A percentile compares a stretch with the other conserved stretches of the same genome.
These are phyloP conservation scores for Penicillium sp. DNA, from an alignment of 2,329 filamentous ascomycete genomes.

Conservation along the genomic window DNA sequence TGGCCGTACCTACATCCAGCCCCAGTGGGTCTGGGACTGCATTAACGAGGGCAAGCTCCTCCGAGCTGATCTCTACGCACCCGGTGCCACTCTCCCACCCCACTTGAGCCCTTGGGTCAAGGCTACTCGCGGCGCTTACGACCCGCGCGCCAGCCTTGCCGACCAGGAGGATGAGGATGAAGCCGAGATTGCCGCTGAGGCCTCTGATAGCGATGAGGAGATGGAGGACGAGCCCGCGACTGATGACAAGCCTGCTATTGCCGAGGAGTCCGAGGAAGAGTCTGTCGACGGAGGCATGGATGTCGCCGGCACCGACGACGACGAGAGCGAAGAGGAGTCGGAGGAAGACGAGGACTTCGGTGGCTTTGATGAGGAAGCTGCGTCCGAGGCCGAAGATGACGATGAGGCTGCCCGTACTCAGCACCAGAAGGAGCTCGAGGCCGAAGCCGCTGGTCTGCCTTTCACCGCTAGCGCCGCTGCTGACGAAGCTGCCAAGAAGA, in stretches of 20 bases:
- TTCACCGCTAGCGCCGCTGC: conserved; percentile 47
- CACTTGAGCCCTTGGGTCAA: conserved; percentile 97
- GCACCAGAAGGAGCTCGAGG: conserved; percentile 87
- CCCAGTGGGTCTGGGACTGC: conserved; percentile 98
- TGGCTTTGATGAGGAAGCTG: conserved; percentile 52
- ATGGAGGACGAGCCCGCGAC: conserved; percentile 33
- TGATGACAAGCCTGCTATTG: conserved; percentile 16
- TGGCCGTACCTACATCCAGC: conserved; percentile 90
- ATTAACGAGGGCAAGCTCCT: conserved; percentile 89
- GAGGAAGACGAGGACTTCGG: conserved; percentile 46
- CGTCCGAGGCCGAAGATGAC: conserved; percentile 55
- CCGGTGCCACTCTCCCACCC: conserved; percentile 83
- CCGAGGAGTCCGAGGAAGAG: conserved; percentile 45
- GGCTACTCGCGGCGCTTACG: conserved; percentile 80
- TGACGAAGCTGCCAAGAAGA: conserved; percentile 64
- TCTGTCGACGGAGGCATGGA: conserved; percentile 49
- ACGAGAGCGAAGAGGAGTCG: conserved; percentile 48
- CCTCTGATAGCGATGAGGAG: conserved; percentile 44
- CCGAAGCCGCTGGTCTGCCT: conserved; percentile 73
- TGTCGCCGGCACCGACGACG: conserved; percentile 43
- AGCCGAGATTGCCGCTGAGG: conserved; percentile 67
- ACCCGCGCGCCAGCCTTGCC: conserved; percentile 79
- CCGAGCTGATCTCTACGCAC: conserved; percentile 81
- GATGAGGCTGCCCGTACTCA: conserved; percentile 61
- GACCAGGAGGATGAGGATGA: conserved; percentile 87